Evolutionary conservation across 306 rosid genomes (phyloP).

Genomic region (Prunus armeniaca): DNA sequence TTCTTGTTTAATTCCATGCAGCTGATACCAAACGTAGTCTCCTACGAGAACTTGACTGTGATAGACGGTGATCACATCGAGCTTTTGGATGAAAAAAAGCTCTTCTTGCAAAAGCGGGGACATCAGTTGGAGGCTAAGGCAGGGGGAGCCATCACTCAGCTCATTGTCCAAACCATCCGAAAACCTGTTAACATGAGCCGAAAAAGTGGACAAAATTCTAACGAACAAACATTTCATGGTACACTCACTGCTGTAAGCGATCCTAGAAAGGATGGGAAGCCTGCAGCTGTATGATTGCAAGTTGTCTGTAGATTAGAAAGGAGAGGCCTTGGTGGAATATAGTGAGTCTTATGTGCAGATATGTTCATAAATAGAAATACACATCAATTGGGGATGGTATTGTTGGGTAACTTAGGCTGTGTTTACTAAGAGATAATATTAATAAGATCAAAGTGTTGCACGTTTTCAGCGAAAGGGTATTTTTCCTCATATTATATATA

Average conservation of each 20-base stretch:
- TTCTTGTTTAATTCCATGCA: constrained; percentile 33
- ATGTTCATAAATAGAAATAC: neutral
- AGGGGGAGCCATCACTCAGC: constrained; percentile 62
- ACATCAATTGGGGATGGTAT: neutral
- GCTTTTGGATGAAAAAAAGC: constrained; percentile 44
- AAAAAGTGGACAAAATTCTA: constrained; percentile 28
- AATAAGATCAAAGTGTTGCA: neutral
- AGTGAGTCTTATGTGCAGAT: neutral
- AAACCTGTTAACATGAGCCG: constrained; percentile 28
- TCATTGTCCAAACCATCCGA: constrained; percentile 56
- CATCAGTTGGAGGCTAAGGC: constrained; percentile 41
- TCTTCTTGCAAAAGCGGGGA: constrained; percentile 61
- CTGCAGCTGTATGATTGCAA: constrained; percentile 55
- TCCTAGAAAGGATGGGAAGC: constrained; percentile 79
- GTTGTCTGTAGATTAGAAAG: neutral
- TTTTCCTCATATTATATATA: no score
- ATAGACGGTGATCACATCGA: constrained; percentile 63
- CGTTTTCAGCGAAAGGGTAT: neutral
- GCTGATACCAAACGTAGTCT: constrained; percentile 71
- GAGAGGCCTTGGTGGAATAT: neutral
- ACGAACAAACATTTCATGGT: constrained; percentile 35
- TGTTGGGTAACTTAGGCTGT: neutral
- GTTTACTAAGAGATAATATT: neutral
- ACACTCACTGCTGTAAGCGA: constrained; percentile 79
- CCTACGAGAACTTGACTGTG: constrained; percentile 63